Evolutionary conservation across 495 filamentous ascomycete genomes (phyloP).

Genomic region (Hyaloscypha finlandica): DNA sequence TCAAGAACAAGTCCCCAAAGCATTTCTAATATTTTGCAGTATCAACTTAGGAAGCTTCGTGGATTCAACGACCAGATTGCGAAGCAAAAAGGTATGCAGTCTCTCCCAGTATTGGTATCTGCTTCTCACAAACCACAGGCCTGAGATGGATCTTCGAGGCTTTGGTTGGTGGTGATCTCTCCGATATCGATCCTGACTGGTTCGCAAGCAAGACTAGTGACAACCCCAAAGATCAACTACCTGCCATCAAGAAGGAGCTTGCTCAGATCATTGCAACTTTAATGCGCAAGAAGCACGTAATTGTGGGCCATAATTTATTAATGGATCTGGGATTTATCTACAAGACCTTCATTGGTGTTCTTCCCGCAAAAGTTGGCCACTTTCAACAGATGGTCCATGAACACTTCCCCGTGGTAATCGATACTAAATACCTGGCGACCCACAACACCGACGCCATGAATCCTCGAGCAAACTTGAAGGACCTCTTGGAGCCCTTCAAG

Average conservation of each 20-base stretch:
- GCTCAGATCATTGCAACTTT: conserved; percentile 40
- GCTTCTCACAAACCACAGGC: conserved; percentile 41
- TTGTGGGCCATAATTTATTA: conserved; percentile 81
- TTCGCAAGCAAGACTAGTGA: conserved; percentile 34
- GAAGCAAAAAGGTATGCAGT: conserved; percentile 35
- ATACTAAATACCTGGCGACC: conserved; percentile 76
- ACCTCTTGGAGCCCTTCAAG: conserved; percentile 19
- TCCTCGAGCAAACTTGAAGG: conserved; percentile 17
- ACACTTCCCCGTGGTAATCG: conserved; percentile 69
- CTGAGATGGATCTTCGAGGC: conserved; percentile 74
- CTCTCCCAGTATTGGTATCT: background rate
- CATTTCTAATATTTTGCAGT: conserved; percentile 20
- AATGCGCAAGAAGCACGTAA: conserved; percentile 48
- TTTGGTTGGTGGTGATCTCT: conserved; percentile 58
- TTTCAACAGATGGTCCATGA: conserved; percentile 63
- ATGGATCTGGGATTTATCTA: conserved; percentile 74
- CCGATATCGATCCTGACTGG: conserved; percentile 46
- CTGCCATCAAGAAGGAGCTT: conserved; percentile 35
- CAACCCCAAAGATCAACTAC: conserved; percentile 29
- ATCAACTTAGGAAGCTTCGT: conserved; percentile 9
- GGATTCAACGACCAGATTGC: conserved; percentile 32
- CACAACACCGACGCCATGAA: conserved; percentile 26
- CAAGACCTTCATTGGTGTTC: conserved; percentile 63
- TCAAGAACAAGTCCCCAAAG: background rate
- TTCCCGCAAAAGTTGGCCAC: conserved; percentile 62